A percentile compares a stretch with the other conserved stretches of the same genome.
phyloP scores from a whole-genome alignment of 2,329 filamentous ascomycete species.

The Penicillium crustosum region DNA sequence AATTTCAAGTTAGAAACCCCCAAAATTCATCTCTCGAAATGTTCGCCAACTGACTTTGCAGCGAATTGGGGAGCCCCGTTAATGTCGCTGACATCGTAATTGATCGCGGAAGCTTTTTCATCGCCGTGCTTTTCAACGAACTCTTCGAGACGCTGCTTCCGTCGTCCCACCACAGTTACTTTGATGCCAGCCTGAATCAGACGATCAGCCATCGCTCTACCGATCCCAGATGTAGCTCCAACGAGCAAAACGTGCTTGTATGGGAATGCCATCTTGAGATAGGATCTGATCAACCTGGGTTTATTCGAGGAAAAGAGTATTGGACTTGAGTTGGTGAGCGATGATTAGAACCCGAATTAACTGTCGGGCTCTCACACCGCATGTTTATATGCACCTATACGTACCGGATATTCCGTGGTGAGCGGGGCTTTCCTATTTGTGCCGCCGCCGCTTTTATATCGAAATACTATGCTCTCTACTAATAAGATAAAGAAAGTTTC shows the following conservation, averaged over 20 bases:
- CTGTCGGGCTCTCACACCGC: neutral
- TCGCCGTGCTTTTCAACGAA: neutral
- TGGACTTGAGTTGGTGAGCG: neutral
- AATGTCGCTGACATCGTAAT: conserved; percentile 1
- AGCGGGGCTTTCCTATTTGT: too few species aligned
- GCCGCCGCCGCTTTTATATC: too few species aligned
- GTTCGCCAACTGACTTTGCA: neutral
- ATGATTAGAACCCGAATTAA: neutral
- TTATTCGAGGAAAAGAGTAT: neutral
- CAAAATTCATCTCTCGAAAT: neutral
- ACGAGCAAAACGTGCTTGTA: conserved; percentile 7
- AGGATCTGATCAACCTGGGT: rapidly evolving
- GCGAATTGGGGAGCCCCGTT: neutral
- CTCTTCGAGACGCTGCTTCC: neutral
- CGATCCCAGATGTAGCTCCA: conserved; percentile 6
- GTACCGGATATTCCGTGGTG: too few species aligned
- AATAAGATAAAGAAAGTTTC: too few species aligned
- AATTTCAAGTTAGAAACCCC: neutral
- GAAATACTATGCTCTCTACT: too few species aligned
- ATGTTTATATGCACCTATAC: too few species aligned
- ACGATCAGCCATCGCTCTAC: conserved; percentile 3
- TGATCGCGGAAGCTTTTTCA: neutral
- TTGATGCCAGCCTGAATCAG: neutral
- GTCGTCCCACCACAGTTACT: neutral
- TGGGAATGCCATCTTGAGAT: neutral